Base-by-base conservation (phyloP, 139 green algal genomes). In the Tetradesmus lagerheimii region DNA sequence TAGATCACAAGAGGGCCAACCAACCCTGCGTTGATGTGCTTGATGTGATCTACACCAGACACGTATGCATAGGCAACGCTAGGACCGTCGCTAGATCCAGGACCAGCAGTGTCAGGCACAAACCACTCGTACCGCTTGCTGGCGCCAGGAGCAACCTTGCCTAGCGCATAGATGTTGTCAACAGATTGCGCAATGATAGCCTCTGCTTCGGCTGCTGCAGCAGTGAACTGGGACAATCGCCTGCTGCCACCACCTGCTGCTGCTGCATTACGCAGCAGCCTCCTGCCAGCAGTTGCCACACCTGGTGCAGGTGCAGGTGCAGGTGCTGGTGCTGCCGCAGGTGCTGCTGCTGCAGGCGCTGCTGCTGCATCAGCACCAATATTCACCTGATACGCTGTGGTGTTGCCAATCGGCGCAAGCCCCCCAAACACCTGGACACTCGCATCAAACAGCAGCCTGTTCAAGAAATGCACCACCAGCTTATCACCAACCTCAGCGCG, bases 401-500 rank as follows among this genome's bases (percentile, higher is more conserved):
- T 87, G 62, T 87, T 91, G 38, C 43, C 57, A 12, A 92, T 9
- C 27, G 89, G 86, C 9, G 90, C 80, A 29, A 94, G 80, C 3
- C 90, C 92, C 27, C 88, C 93, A 50, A 93, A 92, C 4, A 91
- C 66, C 79, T 91, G 88, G 1, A 91, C 37, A 31, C 88, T 91
- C 16, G 80, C 43, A 25, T 88, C 31, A 31, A 91, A 83, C 4
- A 27, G 80, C 64, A 91, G 80, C 41, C 80, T 62, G 75, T 95
- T 95, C 23, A 87, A 41, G 79, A 94, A 93, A 41, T 93, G 79
- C 35, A 95, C 87, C 53, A 91, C 71, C 1, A 95, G 89, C n/a
- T 87, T 93, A 87, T 96, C 94, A 25, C 94, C 94, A 5, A 95
- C 94, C 47, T 95, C 92, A 29, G 89, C 94, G 0, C 89, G 76